phyloP scores from a whole-genome alignment of 2,329 filamentous ascomycete species.

The Amauroascus niger region DNA sequence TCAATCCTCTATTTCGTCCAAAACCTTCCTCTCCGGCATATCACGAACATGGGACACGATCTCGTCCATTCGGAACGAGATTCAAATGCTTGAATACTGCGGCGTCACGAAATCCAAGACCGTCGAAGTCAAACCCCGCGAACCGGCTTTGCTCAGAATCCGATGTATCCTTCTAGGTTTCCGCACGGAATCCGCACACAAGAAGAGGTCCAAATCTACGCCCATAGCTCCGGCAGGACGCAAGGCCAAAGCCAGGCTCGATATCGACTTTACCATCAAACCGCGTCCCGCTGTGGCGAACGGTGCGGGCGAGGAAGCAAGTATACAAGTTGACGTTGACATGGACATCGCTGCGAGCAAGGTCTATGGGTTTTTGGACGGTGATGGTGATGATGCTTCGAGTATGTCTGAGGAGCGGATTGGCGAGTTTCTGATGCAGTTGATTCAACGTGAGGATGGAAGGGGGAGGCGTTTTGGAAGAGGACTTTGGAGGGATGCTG shows the following conservation, averaged over 20 bases:
- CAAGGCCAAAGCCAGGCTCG: constrained; percentile 23
- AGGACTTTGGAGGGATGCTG: constrained; percentile 34
- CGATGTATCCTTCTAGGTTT: constrained; percentile 33
- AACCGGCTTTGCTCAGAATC: constrained; percentile 23
- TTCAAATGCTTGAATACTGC: constrained; percentile 37
- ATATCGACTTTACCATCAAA: constrained; percentile 34
- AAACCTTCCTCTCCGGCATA: constrained; percentile 34
- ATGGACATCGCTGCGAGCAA: constrained; percentile 33
- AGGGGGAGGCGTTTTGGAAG: constrained; percentile 24
- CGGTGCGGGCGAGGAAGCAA: constrained; percentile 12
- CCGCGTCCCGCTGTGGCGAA: constrained; percentile 20
- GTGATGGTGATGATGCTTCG: constrained; percentile 14
- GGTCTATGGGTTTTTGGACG: constrained; percentile 34
- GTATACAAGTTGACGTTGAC: constrained; percentile 28
- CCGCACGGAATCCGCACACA: background rate
- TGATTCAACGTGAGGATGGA: constrained; percentile 26
- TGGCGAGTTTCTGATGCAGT: constrained; percentile 20
- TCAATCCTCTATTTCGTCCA: constrained; percentile 29
- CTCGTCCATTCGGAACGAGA: constrained; percentile 34
- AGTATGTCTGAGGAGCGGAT: constrained; percentile 30
- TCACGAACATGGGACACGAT: constrained; percentile 37
- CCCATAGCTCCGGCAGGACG: constrained; percentile 9
- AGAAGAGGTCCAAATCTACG: constrained; percentile 16
- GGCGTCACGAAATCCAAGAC: constrained; percentile 35
- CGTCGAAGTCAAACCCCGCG: constrained; percentile 21